Base-by-base conservation (phyloP, 768 basidiomycete species). In the Xerocomellus chrysenteron region DNA sequence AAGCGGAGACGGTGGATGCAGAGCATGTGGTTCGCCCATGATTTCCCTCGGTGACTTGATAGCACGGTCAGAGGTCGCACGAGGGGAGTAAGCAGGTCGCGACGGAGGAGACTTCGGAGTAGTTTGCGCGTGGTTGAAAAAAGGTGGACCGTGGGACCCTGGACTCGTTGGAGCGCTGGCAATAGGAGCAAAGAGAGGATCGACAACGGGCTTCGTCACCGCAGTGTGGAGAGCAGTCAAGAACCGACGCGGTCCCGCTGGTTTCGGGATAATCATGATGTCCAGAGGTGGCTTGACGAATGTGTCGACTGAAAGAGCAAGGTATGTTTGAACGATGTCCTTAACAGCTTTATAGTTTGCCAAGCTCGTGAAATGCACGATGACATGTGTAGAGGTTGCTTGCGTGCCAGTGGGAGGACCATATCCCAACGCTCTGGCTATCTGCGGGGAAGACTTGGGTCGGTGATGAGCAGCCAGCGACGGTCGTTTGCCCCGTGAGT, bases 261-360 rank as follows among this genome's bases (percentile, higher is more conserved):
- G 96, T 73, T 98, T 99, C 21, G 95, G 96, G 39, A 98, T 88
- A 62, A 99, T 92, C 82, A 98, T 91, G 30, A 99, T 84, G 64
- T 99, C 97, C 1, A 97, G 88, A 12, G 89, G 70, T 16, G 79
- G 76, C 24, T 75, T 67, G 65, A 76, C 56, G 12, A 80, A 73
- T 36, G 73, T 64, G 50, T 81, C 81, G 1, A 79, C 78, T 53
- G 80, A 78, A 39, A 67, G 57, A 58, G 79, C 76, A 30, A 72
- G 63, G 19, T 73, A 64, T 17, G 83, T 84, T 61, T 94, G 88
- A 19, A 98, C 79, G 12, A 87, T 78, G 62, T 98, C 94, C 67
- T 91, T 92, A 50, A 95, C 87, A 36, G 81, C 65, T 70, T 92
- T 95, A 80, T 91, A 98, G 60, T 95, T 94, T 4, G 85, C 76